Conservation (phyloP, 352 stramenopile species). For the Pythium myriotylum region DNA sequence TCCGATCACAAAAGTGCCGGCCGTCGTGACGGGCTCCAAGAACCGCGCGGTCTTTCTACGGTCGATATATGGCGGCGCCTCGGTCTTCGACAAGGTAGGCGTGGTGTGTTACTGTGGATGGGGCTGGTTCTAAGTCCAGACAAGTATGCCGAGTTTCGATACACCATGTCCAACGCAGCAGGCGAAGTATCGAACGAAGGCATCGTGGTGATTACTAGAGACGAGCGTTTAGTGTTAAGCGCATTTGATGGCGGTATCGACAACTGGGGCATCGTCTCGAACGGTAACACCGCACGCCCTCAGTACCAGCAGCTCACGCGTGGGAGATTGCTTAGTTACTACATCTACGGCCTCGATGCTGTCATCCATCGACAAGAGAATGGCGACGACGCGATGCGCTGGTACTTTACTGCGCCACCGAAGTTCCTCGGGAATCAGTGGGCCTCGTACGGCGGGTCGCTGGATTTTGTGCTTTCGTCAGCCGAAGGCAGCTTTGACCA, state of each 20-base stretch:
- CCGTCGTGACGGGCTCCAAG: conserved; percentile 78
- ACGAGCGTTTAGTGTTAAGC: conserved; percentile 73
- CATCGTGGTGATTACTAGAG: conserved; percentile 79
- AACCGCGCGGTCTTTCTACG: conserved; percentile 87
- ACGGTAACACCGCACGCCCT: conserved; percentile 40
- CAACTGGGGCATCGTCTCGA: conserved; percentile 77
- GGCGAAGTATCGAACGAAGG: conserved; percentile 59
- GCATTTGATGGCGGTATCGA: conserved; percentile 82
- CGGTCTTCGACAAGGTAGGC: conserved; percentile 61
- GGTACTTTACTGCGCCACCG: conserved; percentile 83
- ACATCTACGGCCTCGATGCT: conserved; percentile 83
- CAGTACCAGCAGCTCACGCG: conserved; percentile 67
- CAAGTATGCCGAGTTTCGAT: conserved; percentile 87
- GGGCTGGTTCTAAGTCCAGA: not conserved
- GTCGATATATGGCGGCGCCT: conserved; percentile 57
- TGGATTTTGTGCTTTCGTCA: conserved; percentile 91
- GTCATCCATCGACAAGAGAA: conserved; percentile 69
- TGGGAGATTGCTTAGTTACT: conserved; percentile 83
- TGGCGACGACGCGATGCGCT: conserved; percentile 76
- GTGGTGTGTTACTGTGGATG: not conserved
- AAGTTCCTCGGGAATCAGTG: conserved; percentile 91
- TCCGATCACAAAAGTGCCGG: conserved; percentile 57
- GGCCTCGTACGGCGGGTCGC: conserved; percentile 84
- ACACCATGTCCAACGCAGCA: conserved; percentile 76
- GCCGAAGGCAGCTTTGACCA: conserved; percentile 87